Conservation (phyloP, 2,329 filamentous ascomycete species). For the Clarireedia monteithiana region DNA sequence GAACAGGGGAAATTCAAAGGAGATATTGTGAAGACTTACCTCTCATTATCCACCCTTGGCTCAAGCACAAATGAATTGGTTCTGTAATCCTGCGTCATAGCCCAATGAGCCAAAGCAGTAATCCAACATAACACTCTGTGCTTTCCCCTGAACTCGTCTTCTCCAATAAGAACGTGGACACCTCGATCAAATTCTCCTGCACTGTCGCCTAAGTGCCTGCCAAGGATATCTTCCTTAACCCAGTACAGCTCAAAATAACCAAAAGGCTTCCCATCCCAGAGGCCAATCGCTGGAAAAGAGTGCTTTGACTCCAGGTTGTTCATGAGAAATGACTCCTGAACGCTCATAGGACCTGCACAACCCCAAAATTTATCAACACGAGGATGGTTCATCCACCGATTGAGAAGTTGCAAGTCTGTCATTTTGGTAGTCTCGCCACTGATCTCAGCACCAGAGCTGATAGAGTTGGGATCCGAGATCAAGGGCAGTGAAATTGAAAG, state of each 20-base stretch:
- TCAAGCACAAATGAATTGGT: slow-evolving; percentile 82
- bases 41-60: slow-evolving; percentile 82
- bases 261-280: slow-evolving; percentile 93
- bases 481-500: slow-evolving; percentile 29
- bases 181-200: slow-evolving; percentile 80
- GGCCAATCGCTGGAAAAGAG: slow-evolving; percentile 83
- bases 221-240: slow-evolving; percentile 86
- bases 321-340: slow-evolving; percentile 61
- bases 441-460: slow-evolving; percentile 30
- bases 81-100: slow-evolving; percentile 66
- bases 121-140: slow-evolving; percentile 74
- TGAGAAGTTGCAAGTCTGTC: slow-evolving; percentile 61
- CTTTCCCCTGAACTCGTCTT: slow-evolving; percentile 82
- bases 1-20: neutral
- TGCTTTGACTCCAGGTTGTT: slow-evolving; percentile 58
- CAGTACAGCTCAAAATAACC: slow-evolving; percentile 98
- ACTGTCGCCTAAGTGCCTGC: slow-evolving; percentile 57
- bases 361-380: slow-evolving; percentile 86
- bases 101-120: slow-evolving; percentile 80
- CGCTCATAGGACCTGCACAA: slow-evolving; percentile 44
- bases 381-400: slow-evolving; percentile 82
- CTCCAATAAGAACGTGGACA: slow-evolving; percentile 81
- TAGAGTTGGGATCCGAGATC: slow-evolving; percentile 35
- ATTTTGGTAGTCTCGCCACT: slow-evolving; percentile 23
- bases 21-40: slow-evolving; percentile 46